Percentiles rank a stretch among this genome's conserved stretches.
These are phyloP conservation scores for Coriolopsis trogii DNA, from an alignment of 1,284 basidiomycete species.

Conservation along the genomic window DNA sequence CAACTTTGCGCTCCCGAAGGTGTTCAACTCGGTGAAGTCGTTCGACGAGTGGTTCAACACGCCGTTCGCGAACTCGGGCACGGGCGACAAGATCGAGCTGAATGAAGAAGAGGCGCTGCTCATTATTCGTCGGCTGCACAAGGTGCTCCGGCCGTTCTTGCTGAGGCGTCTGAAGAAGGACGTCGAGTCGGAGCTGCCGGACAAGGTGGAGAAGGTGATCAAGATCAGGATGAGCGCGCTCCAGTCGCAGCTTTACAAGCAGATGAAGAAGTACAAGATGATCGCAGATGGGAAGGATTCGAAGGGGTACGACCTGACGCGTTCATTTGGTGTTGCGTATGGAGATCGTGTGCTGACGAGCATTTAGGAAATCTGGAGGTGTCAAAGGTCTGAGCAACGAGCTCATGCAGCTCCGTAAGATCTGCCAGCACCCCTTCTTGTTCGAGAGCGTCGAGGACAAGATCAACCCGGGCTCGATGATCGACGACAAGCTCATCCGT, in stretches of 20 bases:
- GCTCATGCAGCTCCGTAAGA: conserved; percentile 99
- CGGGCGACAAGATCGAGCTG: conserved; percentile 96
- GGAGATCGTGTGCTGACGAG: conserved; percentile 7
- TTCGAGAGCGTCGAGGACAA: conserved; percentile 96
- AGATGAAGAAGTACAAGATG: conserved; percentile 98
- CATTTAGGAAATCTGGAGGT: conserved; percentile 60
- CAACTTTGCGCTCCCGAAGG: conserved; percentile 97
- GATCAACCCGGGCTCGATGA: conserved; percentile 80
- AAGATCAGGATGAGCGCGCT: conserved; percentile 97
- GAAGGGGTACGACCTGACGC: conserved; percentile 67
- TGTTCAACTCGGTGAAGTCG: conserved; percentile 99
- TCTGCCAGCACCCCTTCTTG: conserved; percentile 97
- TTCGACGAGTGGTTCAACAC: conserved; percentile 99
- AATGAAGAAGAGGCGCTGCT: conserved; percentile 99
- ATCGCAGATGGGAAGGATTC: conserved; percentile 85
- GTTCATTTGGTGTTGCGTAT: background rate
- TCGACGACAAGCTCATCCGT: conserved; percentile 87
- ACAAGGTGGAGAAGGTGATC: conserved; percentile 99
- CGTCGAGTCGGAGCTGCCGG: conserved; percentile 95
- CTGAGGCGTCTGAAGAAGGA: conserved; percentile 97
- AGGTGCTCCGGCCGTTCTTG: conserved; percentile 97
- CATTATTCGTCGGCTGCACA: conserved; percentile 97
- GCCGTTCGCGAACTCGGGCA: conserved; percentile 97
- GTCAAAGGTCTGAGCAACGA: conserved; percentile 94
- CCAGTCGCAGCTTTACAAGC: conserved; percentile 95